Percentiles rank a stretch among this genome's conserved stretches.
Conservation (phyloP, 306 rosid genomes). For the Trifolium dubium region DNA sequence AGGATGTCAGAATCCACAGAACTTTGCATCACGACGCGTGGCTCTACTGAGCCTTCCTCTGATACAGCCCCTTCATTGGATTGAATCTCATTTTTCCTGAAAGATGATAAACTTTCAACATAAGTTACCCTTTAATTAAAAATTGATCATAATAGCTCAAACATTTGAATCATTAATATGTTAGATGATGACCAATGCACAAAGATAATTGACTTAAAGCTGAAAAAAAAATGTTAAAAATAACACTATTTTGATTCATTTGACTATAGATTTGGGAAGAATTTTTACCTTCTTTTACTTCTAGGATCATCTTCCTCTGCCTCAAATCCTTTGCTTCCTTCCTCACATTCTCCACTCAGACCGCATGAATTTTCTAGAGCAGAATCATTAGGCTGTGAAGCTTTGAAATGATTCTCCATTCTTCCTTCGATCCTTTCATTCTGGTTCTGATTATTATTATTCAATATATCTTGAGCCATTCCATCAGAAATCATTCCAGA, state of each 20-base stretch:
- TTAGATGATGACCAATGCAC: not conserved
- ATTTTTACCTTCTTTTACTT: constrained; percentile 68
- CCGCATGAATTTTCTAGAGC: constrained; percentile 62
- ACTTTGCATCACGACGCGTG: constrained; percentile 64
- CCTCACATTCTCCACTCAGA: constrained; percentile 72
- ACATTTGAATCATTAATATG: not conserved
- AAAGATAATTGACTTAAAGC: not conserved
- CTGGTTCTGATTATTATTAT: constrained; percentile 49
- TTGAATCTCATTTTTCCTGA: constrained; percentile 72
- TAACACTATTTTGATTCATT: not conserved
- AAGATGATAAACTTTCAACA: constrained; percentile 35
- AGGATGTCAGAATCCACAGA: constrained; percentile 62
- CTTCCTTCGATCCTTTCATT: constrained; percentile 65
- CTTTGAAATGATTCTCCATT: constrained; percentile 55
- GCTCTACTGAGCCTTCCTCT: constrained; percentile 64
- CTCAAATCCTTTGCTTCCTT: constrained; percentile 65
- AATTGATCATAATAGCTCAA: constrained; percentile 15
- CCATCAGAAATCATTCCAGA: constrained; percentile 56
- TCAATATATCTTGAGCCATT: constrained; percentile 54
- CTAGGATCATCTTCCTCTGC: constrained; percentile 62
- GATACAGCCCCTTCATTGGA: constrained; percentile 58
- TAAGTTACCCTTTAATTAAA: constrained; percentile 15
- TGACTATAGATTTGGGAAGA: not conserved
- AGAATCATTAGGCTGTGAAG: constrained; percentile 46
- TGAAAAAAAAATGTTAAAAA: not conserved